Conservation (phyloP, 192 early-diverging fungal genomes). For the Lunasporangiospora selenospora region DNA sequence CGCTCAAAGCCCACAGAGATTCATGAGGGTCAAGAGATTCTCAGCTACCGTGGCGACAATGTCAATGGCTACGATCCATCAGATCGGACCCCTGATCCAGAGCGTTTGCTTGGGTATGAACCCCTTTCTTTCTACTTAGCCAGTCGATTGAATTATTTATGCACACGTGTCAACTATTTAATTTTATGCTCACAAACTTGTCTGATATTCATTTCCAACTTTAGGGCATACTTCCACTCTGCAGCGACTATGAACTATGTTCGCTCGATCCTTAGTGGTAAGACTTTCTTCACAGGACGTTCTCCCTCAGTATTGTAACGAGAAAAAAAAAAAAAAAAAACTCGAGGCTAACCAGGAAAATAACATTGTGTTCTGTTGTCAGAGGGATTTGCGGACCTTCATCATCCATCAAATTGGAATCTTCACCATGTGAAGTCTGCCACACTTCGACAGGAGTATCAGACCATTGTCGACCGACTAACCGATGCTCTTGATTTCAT, state of each 20-base stretch:
- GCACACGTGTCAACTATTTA: neutral
- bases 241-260: conserved; percentile 97
- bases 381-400: conserved; percentile 77
- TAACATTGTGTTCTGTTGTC: no score
- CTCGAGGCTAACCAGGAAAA: no score
- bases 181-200: neutral
- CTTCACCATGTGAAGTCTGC: conserved; percentile 86
- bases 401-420: conserved; percentile 90
- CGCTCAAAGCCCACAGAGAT: conserved; percentile 91
- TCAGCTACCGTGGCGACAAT: conserved; percentile 96
- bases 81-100: conserved; percentile 90
- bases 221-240: conserved; percentile 95
- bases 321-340: no score
- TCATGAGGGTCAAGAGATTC: conserved; percentile 80
- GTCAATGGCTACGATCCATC: conserved; percentile 92
- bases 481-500: conserved; percentile 94
- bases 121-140: neutral
- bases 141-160: neutral
- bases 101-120: conserved; percentile 78
- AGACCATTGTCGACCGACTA: conserved; percentile 86
- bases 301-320: no score
- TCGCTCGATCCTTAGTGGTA: conserved; percentile 81
- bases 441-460: conserved; percentile 84
- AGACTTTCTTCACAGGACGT: no score
- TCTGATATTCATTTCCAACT: neutral